A percentile compares a stretch with the other conserved stretches of the same genome.
Conservation (phyloP, 1,284 basidiomycete species). For the Moesziomyces sp. region DNA sequence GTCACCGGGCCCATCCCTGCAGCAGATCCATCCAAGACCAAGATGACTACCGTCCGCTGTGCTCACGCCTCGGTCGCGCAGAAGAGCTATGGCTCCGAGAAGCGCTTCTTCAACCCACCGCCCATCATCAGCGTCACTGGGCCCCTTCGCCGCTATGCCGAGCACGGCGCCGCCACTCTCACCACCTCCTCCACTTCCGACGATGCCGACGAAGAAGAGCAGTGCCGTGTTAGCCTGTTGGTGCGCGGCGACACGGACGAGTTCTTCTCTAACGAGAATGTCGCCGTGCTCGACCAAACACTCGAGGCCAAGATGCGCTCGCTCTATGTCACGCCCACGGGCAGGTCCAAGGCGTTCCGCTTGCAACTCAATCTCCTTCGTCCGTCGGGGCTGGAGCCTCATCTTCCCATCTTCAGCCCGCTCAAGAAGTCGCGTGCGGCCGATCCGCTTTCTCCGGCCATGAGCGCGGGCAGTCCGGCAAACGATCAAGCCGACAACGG, state of each 20-base stretch:
- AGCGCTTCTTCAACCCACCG: constrained; percentile 87
- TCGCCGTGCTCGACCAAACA: constrained; percentile 69
- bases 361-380: constrained; percentile 74
- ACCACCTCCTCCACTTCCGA: constrained; percentile 23
- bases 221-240: constrained; percentile 76
- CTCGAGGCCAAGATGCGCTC: constrained; percentile 88
- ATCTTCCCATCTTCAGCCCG: constrained; percentile 43
- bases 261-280: constrained; percentile 68
- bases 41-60: constrained; percentile 81
- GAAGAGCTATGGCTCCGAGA: constrained; percentile 91
- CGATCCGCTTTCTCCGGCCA: constrained; percentile 25
- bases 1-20: constrained; percentile 45
- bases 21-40: constrained; percentile 21
- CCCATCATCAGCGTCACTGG: constrained; percentile 88
- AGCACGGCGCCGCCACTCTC: constrained; percentile 40
- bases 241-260: constrained; percentile 85
- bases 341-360: constrained; percentile 88
- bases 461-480: constrained; percentile 23
- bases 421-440: constrained; percentile 38
- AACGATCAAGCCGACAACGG: constrained; percentile 13
- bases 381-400: constrained; percentile 34
- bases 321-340: constrained; percentile 85
- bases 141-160: constrained; percentile 69
- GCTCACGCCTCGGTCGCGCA: constrained; percentile 88
- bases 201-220: constrained; percentile 39